Base-by-base conservation (phyloP, 352 stramenopile species). In the Phytophthora syringae region DNA sequence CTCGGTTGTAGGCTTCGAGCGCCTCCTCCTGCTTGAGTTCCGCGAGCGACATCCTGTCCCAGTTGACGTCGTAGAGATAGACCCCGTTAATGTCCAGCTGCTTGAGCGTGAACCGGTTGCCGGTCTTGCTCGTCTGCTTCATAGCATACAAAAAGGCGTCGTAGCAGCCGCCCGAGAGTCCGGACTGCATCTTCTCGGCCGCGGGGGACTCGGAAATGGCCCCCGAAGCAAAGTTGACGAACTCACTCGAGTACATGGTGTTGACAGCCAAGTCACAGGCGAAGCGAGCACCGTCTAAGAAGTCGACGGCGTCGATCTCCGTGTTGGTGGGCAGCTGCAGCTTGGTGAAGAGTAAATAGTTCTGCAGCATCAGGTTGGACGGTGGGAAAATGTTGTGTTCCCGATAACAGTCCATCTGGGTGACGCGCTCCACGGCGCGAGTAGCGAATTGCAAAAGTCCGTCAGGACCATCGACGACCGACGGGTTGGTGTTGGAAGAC, bases 171-270 rank as follows among this genome's bases (percentile, higher is more conserved):
- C 58, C 47, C 10, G 77, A 83, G 24, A 82, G 57, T 39, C 63
- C 66, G 1, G 48, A 65, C 7, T 70, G 72, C 70, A 79, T 68
- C 45, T 70, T 73, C 9, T 82, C 74, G n/a, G 74, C 67, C 2
- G 72, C 74, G 13, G 52, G 39, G 3, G 75, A 84, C 52, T 82
- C 64, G 13, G 53, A 70, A 47, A 83, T 76, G 15, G 54, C 65
- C n/a, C 76, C 73, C 28, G 52, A 71, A 18, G 79, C 72, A 27
- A 77, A 85, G 36, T 83, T 81, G 12, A 84, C 60, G 36, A 88
- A 82, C 60, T 85, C 77, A 20, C 37, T 71, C 63, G 70, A 84
- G 67, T 88, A 85, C 74, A 88, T 83, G 20, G 74, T 79, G 44
- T 84, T 63, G 60, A 84, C 70, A 2, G 67, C 75, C 21, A 82